Conservation (phyloP, 306 rosid species). For the Notholithocarpus densiflorus region DNA sequence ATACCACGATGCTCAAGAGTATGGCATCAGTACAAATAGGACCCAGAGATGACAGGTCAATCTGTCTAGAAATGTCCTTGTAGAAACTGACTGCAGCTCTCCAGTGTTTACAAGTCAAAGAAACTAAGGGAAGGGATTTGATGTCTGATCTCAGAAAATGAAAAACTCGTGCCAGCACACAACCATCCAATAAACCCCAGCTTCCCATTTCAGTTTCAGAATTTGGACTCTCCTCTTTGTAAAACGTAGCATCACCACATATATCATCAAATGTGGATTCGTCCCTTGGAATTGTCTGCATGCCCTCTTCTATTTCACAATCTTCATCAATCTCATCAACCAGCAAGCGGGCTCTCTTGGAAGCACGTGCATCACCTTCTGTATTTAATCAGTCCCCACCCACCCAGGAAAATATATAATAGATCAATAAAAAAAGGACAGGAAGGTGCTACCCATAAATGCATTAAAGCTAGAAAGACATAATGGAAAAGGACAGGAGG, state of each 20-base stretch:
- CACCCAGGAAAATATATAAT: constrained; percentile 7
- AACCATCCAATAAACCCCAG: constrained; percentile 82
- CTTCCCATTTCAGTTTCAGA: constrained; percentile 44
- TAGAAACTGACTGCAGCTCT: constrained; percentile 68
- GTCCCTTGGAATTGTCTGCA: constrained; percentile 40
- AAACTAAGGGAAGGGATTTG: constrained; percentile 70
- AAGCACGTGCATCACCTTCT: constrained; percentile 70
- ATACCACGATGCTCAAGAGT: constrained; percentile 69
- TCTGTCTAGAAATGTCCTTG: constrained; percentile 67
- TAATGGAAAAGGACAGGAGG: too few species aligned
- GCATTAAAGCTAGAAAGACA: background rate
- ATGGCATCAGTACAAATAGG: constrained; percentile 68
- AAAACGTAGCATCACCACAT: constrained; percentile 58
- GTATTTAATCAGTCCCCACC: constrained; percentile 32
- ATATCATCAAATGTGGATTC: constrained; percentile 72
- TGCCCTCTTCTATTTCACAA: constrained; percentile 53
- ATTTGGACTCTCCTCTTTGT: constrained; percentile 35
- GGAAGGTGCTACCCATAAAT: background rate
- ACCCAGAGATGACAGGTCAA: constrained; percentile 75
- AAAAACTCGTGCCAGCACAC: constrained; percentile 67
- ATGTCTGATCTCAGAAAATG: constrained; percentile 77
- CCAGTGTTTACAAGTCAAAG: constrained; percentile 92
- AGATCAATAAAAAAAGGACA: background rate
- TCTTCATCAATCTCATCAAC: constrained; percentile 70
- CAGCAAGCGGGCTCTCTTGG: constrained; percentile 77